These are phyloP conservation scores for Cyphellophora europaea DNA, from an alignment of 2,329 filamentous ascomycete genomes.

Conservation along the genomic window DNA sequence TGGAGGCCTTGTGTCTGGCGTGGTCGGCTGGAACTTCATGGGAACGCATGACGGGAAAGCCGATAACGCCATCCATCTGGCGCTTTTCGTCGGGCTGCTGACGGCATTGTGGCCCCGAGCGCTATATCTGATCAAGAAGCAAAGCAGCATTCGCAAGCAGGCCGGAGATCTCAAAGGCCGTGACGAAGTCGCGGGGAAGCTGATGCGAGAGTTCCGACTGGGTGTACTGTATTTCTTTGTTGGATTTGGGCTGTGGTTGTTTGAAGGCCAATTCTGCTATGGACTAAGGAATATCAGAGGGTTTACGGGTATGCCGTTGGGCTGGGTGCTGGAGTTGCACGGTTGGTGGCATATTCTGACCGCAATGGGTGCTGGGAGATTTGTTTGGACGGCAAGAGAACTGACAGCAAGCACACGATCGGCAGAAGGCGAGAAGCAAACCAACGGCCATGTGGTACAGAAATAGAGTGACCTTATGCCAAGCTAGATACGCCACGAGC, in stretches of 20 bases:
- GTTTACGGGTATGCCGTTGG: slow-evolving; percentile 18
- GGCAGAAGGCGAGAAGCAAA: too few species aligned
- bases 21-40: neutral
- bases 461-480: too few species aligned
- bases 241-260: slow-evolving; percentile 66
- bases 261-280: slow-evolving; percentile 68
- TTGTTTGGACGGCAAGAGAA: neutral
- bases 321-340: slow-evolving; percentile 22
- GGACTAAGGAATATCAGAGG: slow-evolving; percentile 48
- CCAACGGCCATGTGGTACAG: too few species aligned
- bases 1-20: neutral
- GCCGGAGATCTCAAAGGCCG: neutral
- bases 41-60: neutral
- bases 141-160: neutral
- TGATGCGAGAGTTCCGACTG: neutral
- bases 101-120: neutral
- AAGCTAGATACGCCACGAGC: too few species aligned
- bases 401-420: too few species aligned
- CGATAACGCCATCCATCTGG: neutral
- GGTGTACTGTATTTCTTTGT: slow-evolving; percentile 22
- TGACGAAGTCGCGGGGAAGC: neutral
- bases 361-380: slow-evolving; percentile 10
- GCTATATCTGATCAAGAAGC: neutral
- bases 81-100: slow-evolving; percentile 1
- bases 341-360: slow-evolving; percentile 22